These are phyloP conservation scores for Diaporthe destruens DNA, from an alignment of 2,329 filamentous ascomycete species.

Conservation along the genomic window DNA sequence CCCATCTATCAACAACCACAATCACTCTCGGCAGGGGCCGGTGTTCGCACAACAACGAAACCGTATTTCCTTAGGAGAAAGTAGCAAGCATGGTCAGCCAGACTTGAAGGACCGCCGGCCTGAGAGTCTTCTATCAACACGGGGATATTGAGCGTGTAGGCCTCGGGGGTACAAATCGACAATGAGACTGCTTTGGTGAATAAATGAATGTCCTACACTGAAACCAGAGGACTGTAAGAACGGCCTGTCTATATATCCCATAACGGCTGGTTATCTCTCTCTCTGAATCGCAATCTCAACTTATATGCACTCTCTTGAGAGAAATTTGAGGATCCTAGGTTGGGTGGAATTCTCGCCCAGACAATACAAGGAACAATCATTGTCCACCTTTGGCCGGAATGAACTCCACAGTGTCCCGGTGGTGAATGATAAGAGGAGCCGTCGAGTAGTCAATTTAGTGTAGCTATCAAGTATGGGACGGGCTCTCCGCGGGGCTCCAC, in stretches of 20 bases:
- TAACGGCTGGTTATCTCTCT: background rate
- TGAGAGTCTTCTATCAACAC: background rate
- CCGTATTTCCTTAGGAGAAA: background rate
- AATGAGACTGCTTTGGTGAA: background rate
- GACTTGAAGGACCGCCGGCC: too few species aligned
- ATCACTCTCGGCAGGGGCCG: background rate
- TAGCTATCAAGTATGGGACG: background rate
- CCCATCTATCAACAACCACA: background rate
- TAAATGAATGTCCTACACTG: background rate
- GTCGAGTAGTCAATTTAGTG: slow-evolving; percentile 3
- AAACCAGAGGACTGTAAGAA: background rate
- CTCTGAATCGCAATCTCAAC: background rate
- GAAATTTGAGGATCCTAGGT: background rate
- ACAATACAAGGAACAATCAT: background rate
- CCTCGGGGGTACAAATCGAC: background rate
- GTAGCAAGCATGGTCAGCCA: background rate
- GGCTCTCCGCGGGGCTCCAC: slow-evolving; percentile 2
- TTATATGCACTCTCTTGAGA: background rate
- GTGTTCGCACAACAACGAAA: background rate
- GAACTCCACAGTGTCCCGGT: background rate
- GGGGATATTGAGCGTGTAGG: too few species aligned
- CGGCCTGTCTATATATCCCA: background rate
- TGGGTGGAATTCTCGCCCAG: background rate
- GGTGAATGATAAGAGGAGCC: slow-evolving; percentile 2
- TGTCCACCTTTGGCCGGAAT: background rate